Evolutionary conservation across 108 stramenopile species (phyloP).

Genomic region (Fistulifera solaris): DNA sequence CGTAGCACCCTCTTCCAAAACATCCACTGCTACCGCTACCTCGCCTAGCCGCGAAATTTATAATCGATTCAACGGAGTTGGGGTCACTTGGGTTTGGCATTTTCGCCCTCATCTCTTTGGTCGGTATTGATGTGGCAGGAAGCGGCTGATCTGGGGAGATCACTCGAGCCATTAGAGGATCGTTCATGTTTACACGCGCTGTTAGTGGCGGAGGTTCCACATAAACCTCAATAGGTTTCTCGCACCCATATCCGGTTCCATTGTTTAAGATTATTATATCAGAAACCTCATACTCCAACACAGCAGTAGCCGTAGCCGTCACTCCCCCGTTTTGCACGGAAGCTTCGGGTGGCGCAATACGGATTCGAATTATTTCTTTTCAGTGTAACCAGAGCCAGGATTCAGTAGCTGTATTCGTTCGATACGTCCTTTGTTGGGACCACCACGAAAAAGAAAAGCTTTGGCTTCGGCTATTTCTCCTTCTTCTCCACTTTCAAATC

Average conservation of each 20-base stretch:
- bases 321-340: slow-evolving; percentile 28
- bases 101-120: slow-evolving; percentile 12
- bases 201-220: slow-evolving; percentile 68
- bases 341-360: slow-evolving; percentile 43
- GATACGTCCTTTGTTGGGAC: slow-evolving; percentile 54
- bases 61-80: slow-evolving; percentile 8
- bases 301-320: slow-evolving; percentile 46
- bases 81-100: slow-evolving; percentile 18
- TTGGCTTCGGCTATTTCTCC: slow-evolving; percentile 43
- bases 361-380: slow-evolving; percentile 37
- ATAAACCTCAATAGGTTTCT: slow-evolving; percentile 45
- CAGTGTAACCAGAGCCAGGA: slow-evolving; percentile 58
- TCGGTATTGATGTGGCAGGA: slow-evolving; percentile 15
- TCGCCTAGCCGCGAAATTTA: slow-evolving; percentile 16
- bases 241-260: slow-evolving; percentile 78
- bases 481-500: not conserved
- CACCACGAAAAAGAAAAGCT: slow-evolving; percentile 46
- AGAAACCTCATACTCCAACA: slow-evolving; percentile 57
- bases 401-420: slow-evolving; percentile 49
- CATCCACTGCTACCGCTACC: slow-evolving; percentile 34
- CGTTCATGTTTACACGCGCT: slow-evolving; percentile 41
- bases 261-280: slow-evolving; percentile 50
- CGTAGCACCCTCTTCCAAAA: slow-evolving; percentile 45
- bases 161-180: slow-evolving; percentile 32
- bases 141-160: slow-evolving; percentile 21